Conservation (phyloP, 2,329 filamentous ascomycete species). For the Exserohilum turcica region DNA sequence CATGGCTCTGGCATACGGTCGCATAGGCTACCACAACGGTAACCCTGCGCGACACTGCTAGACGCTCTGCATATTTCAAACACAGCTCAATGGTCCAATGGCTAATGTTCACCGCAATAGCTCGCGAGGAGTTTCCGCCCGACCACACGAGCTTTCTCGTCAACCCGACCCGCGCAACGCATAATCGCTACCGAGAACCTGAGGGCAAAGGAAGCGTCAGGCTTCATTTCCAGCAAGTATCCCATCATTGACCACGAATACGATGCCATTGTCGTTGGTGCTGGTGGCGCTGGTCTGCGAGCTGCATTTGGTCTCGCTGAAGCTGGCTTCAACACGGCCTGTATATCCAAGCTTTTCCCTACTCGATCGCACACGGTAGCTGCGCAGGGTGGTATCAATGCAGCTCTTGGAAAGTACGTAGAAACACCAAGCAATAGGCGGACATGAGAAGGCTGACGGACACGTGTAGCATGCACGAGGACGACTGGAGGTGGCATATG, state of each 20-base stretch:
- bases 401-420: constrained; percentile 74
- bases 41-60: neutral
- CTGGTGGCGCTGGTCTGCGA: constrained; percentile 79
- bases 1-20: constrained; percentile 17
- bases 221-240: constrained; percentile 87
- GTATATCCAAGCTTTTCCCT: constrained; percentile 84
- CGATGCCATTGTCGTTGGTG: constrained; percentile 92
- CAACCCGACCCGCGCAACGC: constrained; percentile 79
- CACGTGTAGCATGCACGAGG: constrained; percentile 77
- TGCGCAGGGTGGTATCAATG: constrained; percentile 79
- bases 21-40: constrained; percentile 2
- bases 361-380: constrained; percentile 86
- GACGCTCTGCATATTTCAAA: neutral
- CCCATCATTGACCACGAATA: constrained; percentile 99
- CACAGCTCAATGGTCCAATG: constrained; percentile 23
- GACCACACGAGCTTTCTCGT: constrained; percentile 81
- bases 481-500: constrained; percentile 99
- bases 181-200: constrained; percentile 86
- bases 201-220: constrained; percentile 89
- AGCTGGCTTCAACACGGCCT: constrained; percentile 87
- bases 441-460: constrained; percentile 26
- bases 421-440: neutral
- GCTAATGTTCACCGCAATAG: constrained; percentile 52
- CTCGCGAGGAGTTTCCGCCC: constrained; percentile 67
- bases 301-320: constrained; percentile 85